Evolutionary conservation across 257 asterid species (phyloP), one percentile per base, ranked within the genome.

Genomic region (Rehmannia glutinosa): DNA sequence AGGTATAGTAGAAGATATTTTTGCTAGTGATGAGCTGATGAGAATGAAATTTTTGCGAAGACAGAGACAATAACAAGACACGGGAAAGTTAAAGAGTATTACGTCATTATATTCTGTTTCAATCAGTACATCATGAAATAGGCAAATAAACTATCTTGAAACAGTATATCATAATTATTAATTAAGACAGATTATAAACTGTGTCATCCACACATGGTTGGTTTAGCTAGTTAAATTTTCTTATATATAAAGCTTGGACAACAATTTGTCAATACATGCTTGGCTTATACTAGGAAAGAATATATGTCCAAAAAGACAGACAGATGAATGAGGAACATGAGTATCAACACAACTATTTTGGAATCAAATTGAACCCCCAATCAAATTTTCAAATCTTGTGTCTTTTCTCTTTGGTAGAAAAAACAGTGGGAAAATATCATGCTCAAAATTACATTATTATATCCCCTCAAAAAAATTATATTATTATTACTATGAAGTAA

Each of bases 201-300:
- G n/a, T n/a, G n/a, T n/a, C 33, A 5, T 5, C 33, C 33, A 28
- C 33, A 28, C 33, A 28, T 28, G 33, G 33, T 28, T 28, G 5
- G n/a, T n/a, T n/a, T n/a, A n/a, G n/a, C n/a, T n/a, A n/a, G n/a
- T n/a, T n/a, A n/a, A n/a, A n/a, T n/a, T 6, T 38, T 6, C 3
- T 38, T 6, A 38, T 38, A 11, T 38, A 38, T 38, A 1, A 6
- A 11, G 13, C 33, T 6, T 2, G 13, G 43, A 64, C 55, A 56
- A 45, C 30, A 20, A 2, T 82, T 82, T 82, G 84, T 79, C 84
- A 59, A 63, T 43, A 70, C 68, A 28, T 72, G 83, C 42, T 68
- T 73, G 81, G 84, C 74, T 68, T 71, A 41, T 79, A 60, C 84
- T 70, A 45, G 16, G 41, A 43, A 66, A 27, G 80, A 77, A 77